Percentiles rank a stretch among this genome's conserved stretches.
Evolutionary conservation across 2,329 filamentous ascomycete species (phyloP).

Genomic region (Dactylonectria macrodidyma): DNA sequence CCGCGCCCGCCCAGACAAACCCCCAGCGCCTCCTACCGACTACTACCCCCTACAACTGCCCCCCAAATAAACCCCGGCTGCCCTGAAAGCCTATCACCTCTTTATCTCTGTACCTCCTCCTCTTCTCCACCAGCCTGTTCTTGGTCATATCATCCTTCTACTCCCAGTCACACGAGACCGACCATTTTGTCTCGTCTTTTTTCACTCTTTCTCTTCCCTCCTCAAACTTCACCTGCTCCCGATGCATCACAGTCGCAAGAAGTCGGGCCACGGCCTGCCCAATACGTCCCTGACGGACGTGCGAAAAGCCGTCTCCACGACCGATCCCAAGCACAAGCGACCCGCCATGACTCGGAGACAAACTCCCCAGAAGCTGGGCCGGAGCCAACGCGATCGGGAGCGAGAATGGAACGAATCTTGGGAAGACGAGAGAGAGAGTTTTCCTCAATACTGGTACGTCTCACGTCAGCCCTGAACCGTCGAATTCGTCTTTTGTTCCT

Average conservation of each 20-base stretch:
- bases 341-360: slow-evolving; percentile 62
- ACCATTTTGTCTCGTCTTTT: slow-evolving; percentile 13
- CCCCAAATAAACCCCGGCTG: slow-evolving; percentile 36
- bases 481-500: slow-evolving; percentile 27
- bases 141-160: slow-evolving; percentile 42
- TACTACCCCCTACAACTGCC: background rate
- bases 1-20: slow-evolving; percentile 34
- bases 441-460: slow-evolving; percentile 76
- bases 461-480: slow-evolving; percentile 32
- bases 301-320: slow-evolving; percentile 63
- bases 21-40: slow-evolving; percentile 18
- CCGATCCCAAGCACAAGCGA: slow-evolving; percentile 65
- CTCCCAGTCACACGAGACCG: slow-evolving; percentile 38
- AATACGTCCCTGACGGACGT: slow-evolving; percentile 70
- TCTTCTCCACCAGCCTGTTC: slow-evolving; percentile 22
- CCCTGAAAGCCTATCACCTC: slow-evolving; percentile 34
- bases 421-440: slow-evolving; percentile 74
- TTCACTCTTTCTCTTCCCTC: slow-evolving; percentile 24
- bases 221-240: slow-evolving; percentile 8
- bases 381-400: slow-evolving; percentile 66
- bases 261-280: slow-evolving; percentile 67
- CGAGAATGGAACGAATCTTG: slow-evolving; percentile 66
- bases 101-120: slow-evolving; percentile 32
- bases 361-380: slow-evolving; percentile 65
- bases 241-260: slow-evolving; percentile 72